Evolutionary conservation across 805 yeast species (phyloP).

Genomic region (Komagataella kurtzmanii): DNA sequence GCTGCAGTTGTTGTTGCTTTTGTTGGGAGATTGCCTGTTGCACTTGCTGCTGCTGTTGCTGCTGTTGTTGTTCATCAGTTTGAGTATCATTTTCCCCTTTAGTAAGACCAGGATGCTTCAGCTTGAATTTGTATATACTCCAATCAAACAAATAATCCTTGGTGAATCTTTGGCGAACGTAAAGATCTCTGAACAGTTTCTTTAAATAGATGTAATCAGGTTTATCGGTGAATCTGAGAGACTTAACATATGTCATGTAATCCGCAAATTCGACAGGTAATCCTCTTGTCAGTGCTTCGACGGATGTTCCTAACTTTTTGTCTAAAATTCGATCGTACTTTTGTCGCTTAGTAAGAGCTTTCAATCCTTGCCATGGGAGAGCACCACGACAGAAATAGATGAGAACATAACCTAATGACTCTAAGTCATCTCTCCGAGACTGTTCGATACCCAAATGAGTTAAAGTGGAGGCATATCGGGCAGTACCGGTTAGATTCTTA

Average conservation of each 20-base stretch:
- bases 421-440: slow-evolving; percentile 92
- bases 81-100: slow-evolving; percentile 11
- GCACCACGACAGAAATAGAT: slow-evolving; percentile 93
- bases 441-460: slow-evolving; percentile 97
- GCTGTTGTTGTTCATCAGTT: slow-evolving; percentile 26
- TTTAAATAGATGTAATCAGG: slow-evolving; percentile 90
- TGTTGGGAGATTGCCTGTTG: slow-evolving; percentile 7
- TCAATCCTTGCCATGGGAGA: slow-evolving; percentile 97
- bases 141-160: slow-evolving; percentile 95
- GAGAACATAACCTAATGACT: slow-evolving; percentile 86
- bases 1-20: slow-evolving; percentile 9
- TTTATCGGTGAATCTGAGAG: slow-evolving; percentile 87
- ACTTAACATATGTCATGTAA: slow-evolving; percentile 79
- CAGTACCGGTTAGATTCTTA: slow-evolving; percentile 94
- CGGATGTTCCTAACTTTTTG: slow-evolving; percentile 82
- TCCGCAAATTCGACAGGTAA: slow-evolving; percentile 83
- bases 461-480: slow-evolving; percentile 89
- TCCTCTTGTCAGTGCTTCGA: slow-evolving; percentile 79
- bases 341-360: slow-evolving; percentile 94
- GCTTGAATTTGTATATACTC: slow-evolving; percentile 76
- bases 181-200: slow-evolving; percentile 79
- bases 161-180: slow-evolving; percentile 74
- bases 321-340: slow-evolving; percentile 95
- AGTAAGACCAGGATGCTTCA: slow-evolving; percentile 16
- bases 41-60: slow-evolving; percentile 14